These are phyloP conservation scores for Aspergillus olivimuriae DNA, from an alignment of 495 filamentous ascomycete genomes.

Conservation along the genomic window DNA sequence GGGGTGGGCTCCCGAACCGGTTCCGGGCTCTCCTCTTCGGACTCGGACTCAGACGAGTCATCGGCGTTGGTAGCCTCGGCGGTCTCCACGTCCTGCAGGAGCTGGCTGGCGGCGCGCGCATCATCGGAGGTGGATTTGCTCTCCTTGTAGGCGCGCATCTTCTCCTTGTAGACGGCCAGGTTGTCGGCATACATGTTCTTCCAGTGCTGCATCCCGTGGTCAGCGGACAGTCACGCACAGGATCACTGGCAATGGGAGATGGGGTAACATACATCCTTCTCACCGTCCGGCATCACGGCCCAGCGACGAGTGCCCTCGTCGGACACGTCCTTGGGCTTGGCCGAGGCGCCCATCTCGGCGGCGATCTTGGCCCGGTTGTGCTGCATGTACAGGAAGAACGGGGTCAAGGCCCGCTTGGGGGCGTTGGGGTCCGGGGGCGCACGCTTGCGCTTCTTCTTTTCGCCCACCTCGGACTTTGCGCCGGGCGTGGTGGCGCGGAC, in stretches of 20 bases:
- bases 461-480: constrained; percentile 45
- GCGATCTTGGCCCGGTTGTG: constrained; percentile 71
- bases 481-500: constrained; percentile 34
- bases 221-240: constrained; percentile 4
- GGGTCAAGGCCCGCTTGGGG: constrained; percentile 87
- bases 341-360: constrained; percentile 61
- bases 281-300: constrained; percentile 60
- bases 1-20: constrained; percentile 51
- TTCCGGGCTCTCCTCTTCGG: constrained; percentile 44
- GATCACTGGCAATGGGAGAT: not conserved
- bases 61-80: constrained; percentile 34
- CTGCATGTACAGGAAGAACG: constrained; percentile 91
- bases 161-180: constrained; percentile 64
- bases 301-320: constrained; percentile 79
- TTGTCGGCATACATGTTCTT: constrained; percentile 71
- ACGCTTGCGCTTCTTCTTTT: constrained; percentile 81
- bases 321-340: constrained; percentile 71
- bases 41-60: constrained; percentile 27
- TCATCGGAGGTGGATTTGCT: constrained; percentile 40
- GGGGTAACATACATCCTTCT: constrained; percentile 63
- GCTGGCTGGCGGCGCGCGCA: constrained; percentile 48
- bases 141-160: constrained; percentile 67
- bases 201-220: constrained; percentile 48
- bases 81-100: constrained; percentile 51
- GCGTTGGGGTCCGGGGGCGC: constrained; percentile 81